phyloP scores from a whole-genome alignment of 192 early-diverging fungal genomes.

The Coemansia sp. region DNA sequence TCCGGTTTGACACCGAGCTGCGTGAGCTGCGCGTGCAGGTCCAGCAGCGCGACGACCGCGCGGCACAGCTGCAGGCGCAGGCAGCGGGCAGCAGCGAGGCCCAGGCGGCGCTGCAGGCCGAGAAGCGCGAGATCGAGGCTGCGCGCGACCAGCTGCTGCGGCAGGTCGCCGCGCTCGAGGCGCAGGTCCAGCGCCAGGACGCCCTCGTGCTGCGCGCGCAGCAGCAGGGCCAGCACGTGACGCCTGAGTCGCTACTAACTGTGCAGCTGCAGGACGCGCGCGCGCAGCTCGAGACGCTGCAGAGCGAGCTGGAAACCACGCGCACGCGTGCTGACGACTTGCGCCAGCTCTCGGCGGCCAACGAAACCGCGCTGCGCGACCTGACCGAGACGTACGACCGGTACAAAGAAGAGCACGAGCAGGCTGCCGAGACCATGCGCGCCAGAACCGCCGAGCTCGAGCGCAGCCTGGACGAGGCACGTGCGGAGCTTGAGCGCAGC shows the following conservation, averaged over 20 bases:
- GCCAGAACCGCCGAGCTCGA: conserved; percentile 34
- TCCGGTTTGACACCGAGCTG: conserved; percentile 30
- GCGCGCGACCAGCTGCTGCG: conserved; percentile 50
- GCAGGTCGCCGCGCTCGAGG: conserved; percentile 51
- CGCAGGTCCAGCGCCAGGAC: conserved; percentile 48
- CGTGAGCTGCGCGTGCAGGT: conserved; percentile 33
- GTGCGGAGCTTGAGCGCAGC: conserved; percentile 24
- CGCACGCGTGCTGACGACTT: conserved; percentile 39
- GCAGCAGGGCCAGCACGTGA: conserved; percentile 22
- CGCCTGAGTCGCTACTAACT: conserved; percentile 49
- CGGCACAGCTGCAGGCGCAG: conserved; percentile 22
- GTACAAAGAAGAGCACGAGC: conserved; percentile 59
- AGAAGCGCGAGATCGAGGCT: conserved; percentile 53
- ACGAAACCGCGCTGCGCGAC: conserved; percentile 63
- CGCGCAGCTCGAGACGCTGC: conserved; percentile 55
- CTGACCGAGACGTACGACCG: conserved; percentile 66
- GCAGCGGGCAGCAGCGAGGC: conserved; percentile 32
- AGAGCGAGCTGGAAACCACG: conserved; percentile 40
- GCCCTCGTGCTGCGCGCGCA: conserved; percentile 50
- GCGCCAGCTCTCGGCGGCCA: conserved; percentile 50
- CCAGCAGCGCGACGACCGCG: conserved; percentile 30
- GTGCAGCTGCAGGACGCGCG: conserved; percentile 55
- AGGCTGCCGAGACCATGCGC: conserved; percentile 21
- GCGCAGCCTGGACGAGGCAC: conserved; percentile 14
- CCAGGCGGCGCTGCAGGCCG: conserved; percentile 51